Evolutionary conservation across 306 rosid genomes (phyloP), one percentile per base, ranked within the genome.

Genomic region (Spatholobus suberectus): DNA sequence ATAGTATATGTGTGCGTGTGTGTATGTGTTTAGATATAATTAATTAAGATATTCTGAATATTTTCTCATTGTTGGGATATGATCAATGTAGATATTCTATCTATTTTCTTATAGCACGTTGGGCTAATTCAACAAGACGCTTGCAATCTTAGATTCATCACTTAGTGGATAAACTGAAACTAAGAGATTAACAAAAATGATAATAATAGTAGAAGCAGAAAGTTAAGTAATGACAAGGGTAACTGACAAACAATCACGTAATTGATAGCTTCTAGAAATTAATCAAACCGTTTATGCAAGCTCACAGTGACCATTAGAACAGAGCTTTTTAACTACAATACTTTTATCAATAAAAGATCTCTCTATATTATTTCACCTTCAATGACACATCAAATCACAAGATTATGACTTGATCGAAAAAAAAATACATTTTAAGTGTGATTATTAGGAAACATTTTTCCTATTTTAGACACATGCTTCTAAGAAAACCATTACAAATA

Each of bases 91-190:
- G n/a, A n/a, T n/a, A n/a, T n/a, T n/a, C n/a, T n/a, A n/a, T n/a
- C n/a, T n/a, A n/a, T n/a, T n/a, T n/a, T n/a, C n/a, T n/a, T n/a
- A n/a, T n/a, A n/a, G n/a, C n/a, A n/a, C n/a, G n/a, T n/a, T n/a
- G n/a, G n/a, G n/a, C n/a, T n/a, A n/a, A n/a, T n/a, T n/a, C n/a
- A n/a, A n/a, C n/a, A n/a, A n/a, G n/a, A n/a, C n/a, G n/a, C n/a
- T n/a, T n/a, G n/a, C n/a, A n/a, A n/a, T n/a, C n/a, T n/a, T n/a
- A n/a, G n/a, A n/a, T n/a, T n/a, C 77, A 38, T 70, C 59, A 54
- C 59, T 68, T 21, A 79, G 18, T 26, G 77, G 83, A 57, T 68
- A 38, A 17, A 46, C 29, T 8, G 83, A 79, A 13, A 76, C 14
- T 5, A 2, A 24, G n/a, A 55, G 49, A 51, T 14, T 51, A 34